These are phyloP conservation scores for Syzygium grande DNA, from an alignment of 345 rosid species.

Conservation along the genomic window DNA sequence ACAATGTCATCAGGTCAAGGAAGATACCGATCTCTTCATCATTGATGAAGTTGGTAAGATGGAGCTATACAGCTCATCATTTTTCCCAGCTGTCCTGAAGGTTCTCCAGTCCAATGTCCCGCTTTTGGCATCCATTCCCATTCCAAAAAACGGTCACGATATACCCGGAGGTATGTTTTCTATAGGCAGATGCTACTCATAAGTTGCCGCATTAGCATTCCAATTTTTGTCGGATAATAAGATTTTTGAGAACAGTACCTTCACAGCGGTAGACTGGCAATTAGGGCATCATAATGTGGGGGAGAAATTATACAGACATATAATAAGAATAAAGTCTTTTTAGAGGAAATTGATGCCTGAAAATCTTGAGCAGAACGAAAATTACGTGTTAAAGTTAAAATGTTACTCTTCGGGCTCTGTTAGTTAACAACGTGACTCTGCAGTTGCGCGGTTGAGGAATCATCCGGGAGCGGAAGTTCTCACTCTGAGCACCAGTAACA, in stretches of 20 bases:
- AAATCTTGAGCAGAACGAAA: neutral
- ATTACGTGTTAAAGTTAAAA: neutral
- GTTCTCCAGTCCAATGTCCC: slow-evolving; percentile 54
- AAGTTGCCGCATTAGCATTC: neutral
- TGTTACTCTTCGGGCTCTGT: neutral
- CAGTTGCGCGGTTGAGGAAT: slow-evolving; percentile 58
- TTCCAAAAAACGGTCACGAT: slow-evolving; percentile 48
- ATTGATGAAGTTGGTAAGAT: slow-evolving; percentile 75
- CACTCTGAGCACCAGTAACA: slow-evolving; percentile 32
- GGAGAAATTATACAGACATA: neutral
- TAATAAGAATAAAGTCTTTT: neutral
- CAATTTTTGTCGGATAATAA: neutral
- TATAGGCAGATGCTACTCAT: neutral
- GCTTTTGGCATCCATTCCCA: slow-evolving; percentile 49
- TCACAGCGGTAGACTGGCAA: neutral
- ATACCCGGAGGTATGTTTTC: slow-evolving; percentile 45
- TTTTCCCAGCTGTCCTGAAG: slow-evolving; percentile 57
- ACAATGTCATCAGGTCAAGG: slow-evolving; percentile 32
- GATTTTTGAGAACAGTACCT: neutral
- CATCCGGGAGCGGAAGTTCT: slow-evolving; percentile 48
- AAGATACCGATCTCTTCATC: slow-evolving; percentile 49
- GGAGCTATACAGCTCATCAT: slow-evolving; percentile 60
- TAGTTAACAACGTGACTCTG: neutral
- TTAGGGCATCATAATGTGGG: neutral
- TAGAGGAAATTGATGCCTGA: neutral